These are phyloP conservation scores for Melampsora americana DNA, from an alignment of 1,284 basidiomycete genomes.

Conservation along the genomic window DNA sequence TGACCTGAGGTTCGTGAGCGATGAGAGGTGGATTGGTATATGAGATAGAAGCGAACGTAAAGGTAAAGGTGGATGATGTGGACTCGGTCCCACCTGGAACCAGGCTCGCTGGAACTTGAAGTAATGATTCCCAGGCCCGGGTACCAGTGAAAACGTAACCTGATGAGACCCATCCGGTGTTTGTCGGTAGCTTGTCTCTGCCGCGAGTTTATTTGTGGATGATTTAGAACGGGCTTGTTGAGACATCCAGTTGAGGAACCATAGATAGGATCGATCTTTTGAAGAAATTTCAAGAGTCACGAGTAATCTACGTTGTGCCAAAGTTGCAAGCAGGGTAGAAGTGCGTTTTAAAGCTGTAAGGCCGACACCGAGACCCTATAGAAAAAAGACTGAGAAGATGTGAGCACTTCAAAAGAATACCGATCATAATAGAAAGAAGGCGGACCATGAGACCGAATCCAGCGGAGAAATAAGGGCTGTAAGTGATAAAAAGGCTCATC, in stretches of 20 bases:
- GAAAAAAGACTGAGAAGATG: background rate
- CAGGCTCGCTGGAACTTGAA: constrained; percentile 84
- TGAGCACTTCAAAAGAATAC: constrained; percentile 1
- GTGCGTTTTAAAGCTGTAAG: constrained; percentile 71
- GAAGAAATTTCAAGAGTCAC: constrained; percentile 95
- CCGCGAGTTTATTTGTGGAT: constrained; percentile 75
- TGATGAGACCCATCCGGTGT: constrained; percentile 82
- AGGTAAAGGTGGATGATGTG: constrained; percentile 5
- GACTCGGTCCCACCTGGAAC: constrained; percentile 72
- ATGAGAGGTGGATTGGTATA: background rate
- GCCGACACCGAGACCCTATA: constrained; percentile 78
- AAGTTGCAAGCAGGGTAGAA: constrained; percentile 66
- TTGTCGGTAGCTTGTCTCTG: constrained; percentile 85
- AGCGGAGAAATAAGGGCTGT: constrained; percentile 88
- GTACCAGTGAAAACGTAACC: constrained; percentile 85
- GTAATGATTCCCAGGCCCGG: constrained; percentile 91
- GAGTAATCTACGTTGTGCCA: constrained; percentile 81
- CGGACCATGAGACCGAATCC: constrained; percentile 91
- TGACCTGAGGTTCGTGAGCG: constrained; percentile 62
- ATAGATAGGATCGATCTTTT: constrained; percentile 89
- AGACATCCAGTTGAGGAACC: constrained; percentile 98
- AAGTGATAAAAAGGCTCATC: background rate
- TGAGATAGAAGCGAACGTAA: constrained; percentile 11
- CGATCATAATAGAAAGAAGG: constrained; percentile 34
- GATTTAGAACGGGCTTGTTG: constrained; percentile 56